These are phyloP conservation scores for Debaryomyces coudertii DNA, from an alignment of 1,139 yeast species.

Conservation along the genomic window DNA sequence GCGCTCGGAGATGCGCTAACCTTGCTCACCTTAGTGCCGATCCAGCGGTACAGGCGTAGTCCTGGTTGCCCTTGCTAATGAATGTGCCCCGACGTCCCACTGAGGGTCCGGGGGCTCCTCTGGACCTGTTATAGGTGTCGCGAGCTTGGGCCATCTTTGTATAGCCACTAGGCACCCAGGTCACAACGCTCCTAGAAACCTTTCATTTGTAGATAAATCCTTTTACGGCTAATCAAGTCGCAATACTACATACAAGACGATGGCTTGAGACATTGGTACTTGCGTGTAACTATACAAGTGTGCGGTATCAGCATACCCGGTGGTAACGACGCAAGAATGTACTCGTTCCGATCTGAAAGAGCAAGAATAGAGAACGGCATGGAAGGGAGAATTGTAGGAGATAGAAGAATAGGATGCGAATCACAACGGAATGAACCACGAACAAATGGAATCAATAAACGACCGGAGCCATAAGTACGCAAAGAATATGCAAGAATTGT, in stretches of 20 bases:
- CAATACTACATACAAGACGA: slow-evolving; percentile 5
- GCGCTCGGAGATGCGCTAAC: slow-evolving; percentile 5
- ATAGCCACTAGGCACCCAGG: not conserved
- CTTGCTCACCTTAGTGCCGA: not conserved
- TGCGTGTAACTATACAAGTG: not conserved
- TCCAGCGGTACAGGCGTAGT: not conserved
- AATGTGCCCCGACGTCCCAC: not conserved
- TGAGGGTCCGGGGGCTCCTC: too few relatives aligned
- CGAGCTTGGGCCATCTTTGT: not conserved
- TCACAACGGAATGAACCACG: too few relatives aligned
- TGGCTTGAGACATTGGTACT: not conserved
- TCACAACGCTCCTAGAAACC: slow-evolving; percentile 7
- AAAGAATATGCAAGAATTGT: too few relatives aligned
- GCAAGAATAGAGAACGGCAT: not conserved
- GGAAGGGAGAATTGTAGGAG: not conserved
- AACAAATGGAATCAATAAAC: too few relatives aligned
- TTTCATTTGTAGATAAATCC: slow-evolving; percentile 5
- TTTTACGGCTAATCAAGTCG: not conserved
- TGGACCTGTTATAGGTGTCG: not conserved
- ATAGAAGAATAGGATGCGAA: not conserved
- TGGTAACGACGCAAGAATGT: not conserved
- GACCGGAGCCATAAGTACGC: too few relatives aligned
- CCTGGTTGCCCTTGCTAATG: not conserved
- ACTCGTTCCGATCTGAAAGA: not conserved
- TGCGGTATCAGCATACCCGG: not conserved